Conservation (phyloP, 2,329 filamentous ascomycete genomes). For the Botrytis sinoallii region DNA sequence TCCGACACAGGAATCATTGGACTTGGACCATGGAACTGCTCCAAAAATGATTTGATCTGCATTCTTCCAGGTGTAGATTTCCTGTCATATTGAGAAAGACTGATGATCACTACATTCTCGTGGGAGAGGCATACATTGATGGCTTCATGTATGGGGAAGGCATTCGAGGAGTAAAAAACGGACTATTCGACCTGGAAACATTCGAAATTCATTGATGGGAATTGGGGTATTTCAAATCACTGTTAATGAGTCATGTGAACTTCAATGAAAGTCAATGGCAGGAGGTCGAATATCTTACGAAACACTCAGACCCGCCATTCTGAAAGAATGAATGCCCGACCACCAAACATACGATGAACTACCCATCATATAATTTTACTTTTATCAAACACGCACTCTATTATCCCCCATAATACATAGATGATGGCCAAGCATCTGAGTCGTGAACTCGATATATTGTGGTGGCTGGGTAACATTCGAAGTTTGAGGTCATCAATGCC, state of each 20-base stretch:
- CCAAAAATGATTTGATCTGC: slow-evolving; percentile 28
- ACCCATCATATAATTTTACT: neutral
- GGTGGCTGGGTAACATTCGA: neutral
- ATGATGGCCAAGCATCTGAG: neutral
- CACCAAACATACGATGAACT: neutral
- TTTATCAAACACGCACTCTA: neutral
- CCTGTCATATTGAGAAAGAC: slow-evolving; percentile 30
- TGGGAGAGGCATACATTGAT: slow-evolving; percentile 35
- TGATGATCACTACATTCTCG: slow-evolving; percentile 23
- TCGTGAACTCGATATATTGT: neutral
- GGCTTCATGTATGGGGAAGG: slow-evolving; percentile 33
- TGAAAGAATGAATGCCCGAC: neutral
- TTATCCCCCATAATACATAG: neutral
- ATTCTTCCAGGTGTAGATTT: slow-evolving; percentile 33
- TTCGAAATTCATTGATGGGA: slow-evolving; percentile 31
- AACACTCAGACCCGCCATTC: neutral
- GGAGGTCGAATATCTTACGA: neutral
- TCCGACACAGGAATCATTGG: slow-evolving; percentile 22
- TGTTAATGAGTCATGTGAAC: neutral
- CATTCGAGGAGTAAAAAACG: slow-evolving; percentile 22
- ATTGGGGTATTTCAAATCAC: neutral
- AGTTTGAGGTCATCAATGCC: slow-evolving; percentile 2
- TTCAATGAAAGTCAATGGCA: neutral
- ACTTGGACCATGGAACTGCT: slow-evolving; percentile 26
- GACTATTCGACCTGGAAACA: slow-evolving; percentile 10